Percentiles rank a stretch among this genome's conserved stretches.
These are phyloP conservation scores for Nepenthes gracilis DNA, from an alignment of 148 eudicot species.

Conservation along the genomic window DNA sequence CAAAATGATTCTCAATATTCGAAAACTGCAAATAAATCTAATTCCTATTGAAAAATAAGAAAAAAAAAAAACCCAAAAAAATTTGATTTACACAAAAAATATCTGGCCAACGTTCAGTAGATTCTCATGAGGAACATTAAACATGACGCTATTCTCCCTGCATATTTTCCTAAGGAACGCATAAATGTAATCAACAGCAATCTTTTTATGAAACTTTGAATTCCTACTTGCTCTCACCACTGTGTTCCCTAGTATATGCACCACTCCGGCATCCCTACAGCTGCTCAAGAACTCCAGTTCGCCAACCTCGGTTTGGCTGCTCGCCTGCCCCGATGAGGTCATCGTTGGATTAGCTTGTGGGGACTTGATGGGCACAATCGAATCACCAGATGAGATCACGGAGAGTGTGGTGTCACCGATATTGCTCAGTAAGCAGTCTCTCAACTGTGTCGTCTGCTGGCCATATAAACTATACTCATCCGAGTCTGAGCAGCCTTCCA, in stretches of 20 bases:
- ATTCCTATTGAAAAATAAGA: too few species aligned
- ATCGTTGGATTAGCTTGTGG: slow-evolving; percentile 17
- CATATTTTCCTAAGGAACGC: slow-evolving; percentile 96
- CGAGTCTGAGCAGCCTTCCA: slow-evolving; percentile 94
- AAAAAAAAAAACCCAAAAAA: too few species aligned
- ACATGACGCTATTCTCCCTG: slow-evolving; percentile 94
- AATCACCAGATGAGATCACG: slow-evolving; percentile 62
- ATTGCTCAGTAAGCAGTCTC: slow-evolving; percentile 25
- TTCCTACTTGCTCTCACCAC: slow-evolving; percentile 66
- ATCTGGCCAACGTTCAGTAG: slow-evolving; percentile 88
- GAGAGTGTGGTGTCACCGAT: slow-evolving; percentile 6
- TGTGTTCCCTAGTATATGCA: slow-evolving; percentile 89
- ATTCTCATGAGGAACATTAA: slow-evolving; percentile 92
- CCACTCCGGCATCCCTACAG: slow-evolving; percentile 90
- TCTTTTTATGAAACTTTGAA: slow-evolving; percentile 47
- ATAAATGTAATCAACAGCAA: slow-evolving; percentile 81
- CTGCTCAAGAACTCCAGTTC: slow-evolving; percentile 65
- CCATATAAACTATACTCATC: slow-evolving; percentile 79
- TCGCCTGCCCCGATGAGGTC: slow-evolving; percentile 46
- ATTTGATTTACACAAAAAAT: slow-evolving; percentile 50
- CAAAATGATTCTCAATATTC: too few species aligned
- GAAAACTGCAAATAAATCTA: too few species aligned
- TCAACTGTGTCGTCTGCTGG: slow-evolving; percentile 49
- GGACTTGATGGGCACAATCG: slow-evolving; percentile 49
- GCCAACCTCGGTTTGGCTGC: slow-evolving; percentile 48